Base-by-base conservation (phyloP, 768 basidiomycete species). In the Pisolithus albus region DNA sequence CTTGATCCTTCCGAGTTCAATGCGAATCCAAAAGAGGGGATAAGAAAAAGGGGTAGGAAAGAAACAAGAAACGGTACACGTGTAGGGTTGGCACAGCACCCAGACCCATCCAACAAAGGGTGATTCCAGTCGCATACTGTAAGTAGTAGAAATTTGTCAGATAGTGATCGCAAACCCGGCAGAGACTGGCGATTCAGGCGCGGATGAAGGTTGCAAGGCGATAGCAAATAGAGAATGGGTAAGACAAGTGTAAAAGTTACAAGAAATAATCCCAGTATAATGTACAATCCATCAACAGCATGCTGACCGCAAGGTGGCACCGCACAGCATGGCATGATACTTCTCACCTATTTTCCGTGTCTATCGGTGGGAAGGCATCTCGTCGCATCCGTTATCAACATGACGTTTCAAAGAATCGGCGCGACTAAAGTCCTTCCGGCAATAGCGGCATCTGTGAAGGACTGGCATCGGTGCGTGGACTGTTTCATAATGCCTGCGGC, bases 371-470 rank as follows among this genome's bases (percentile, higher is more conserved):
- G 59, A 66, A 54, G 76, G 74, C 73, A 76, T 77, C 63, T 82
- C 81, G 64, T 84, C 82, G 70, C 86, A 87, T 47, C 87, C 87
- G 58, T 88, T 87, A 72, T 90, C 87, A 49, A 85, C 59, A 68
- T 91, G 88, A 64, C 88, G 76, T 69, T 89, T 91, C 57, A 89
- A 73, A 52, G 88, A 90, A 70, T 87, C 86, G 46, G 70, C 77
- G 65, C 88, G 80, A 70, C 85, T 86, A 64, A 89, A 88, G 62
- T 82, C 82, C 68, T 88, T 89, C 59, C 77, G 75, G 67, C 88
- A 90, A 64, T 74, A 83, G 24, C 76, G 77, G 68, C 88, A 90
- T 47, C 75, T 77, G 64, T 90, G 86, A 57, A 80, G 70, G 52
- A 81, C 74, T 19, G 85, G 83, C 13, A 76, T 73, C 34, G 81